These are phyloP conservation scores for Rhodamnia rubescens DNA, from an alignment of 345 rosid species.

Conservation along the genomic window DNA sequence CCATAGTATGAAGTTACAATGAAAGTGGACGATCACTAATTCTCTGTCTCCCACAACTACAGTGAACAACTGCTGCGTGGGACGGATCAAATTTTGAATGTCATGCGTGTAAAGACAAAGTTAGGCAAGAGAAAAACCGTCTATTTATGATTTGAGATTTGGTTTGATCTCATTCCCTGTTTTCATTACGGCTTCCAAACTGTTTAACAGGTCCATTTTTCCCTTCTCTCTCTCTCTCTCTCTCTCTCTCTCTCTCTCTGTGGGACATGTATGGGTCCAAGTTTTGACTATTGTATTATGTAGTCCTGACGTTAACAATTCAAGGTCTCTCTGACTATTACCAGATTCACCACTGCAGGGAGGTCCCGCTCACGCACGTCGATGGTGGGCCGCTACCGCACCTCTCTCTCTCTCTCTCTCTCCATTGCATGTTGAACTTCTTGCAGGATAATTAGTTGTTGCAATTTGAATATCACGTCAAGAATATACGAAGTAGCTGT, in stretches of 20 bases:
- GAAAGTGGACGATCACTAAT: background rate
- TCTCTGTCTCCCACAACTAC: background rate
- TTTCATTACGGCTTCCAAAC: background rate
- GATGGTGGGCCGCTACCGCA: background rate
- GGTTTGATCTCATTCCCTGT: background rate
- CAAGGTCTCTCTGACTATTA: background rate
- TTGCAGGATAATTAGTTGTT: background rate
- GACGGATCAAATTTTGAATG: background rate
- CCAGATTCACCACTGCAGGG: background rate
- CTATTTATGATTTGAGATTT: background rate
- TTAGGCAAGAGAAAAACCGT: background rate
- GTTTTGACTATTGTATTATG: background rate
- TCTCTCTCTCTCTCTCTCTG: background rate
- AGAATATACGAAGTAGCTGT: background rate
- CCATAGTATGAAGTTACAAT: background rate
- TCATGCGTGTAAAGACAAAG: background rate
- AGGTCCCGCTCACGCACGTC: background rate
- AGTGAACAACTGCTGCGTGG: background rate
- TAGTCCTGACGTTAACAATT: background rate
- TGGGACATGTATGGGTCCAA: background rate
- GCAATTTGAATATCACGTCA: background rate
- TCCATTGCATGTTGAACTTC: background rate
- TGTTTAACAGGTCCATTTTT: background rate
- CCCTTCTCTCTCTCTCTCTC: background rate
- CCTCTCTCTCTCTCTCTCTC: background rate